Conservation (phyloP, 805 yeast species). For the Ogataea haglerorum region DNA sequence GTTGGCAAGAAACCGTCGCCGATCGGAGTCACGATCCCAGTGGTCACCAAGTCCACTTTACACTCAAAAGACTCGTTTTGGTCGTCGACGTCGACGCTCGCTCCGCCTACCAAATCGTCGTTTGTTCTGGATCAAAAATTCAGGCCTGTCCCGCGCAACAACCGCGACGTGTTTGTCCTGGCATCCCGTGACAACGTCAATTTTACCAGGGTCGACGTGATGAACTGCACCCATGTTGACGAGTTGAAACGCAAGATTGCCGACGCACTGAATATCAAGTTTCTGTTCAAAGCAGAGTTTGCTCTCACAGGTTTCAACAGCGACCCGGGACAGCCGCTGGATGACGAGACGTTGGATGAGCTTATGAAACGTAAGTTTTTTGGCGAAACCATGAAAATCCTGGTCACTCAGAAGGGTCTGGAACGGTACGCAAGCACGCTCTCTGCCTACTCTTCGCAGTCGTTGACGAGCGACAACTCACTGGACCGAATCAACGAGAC, state of each 20-base stretch:
- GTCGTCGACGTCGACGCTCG: conserved; percentile 5
- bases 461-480: conserved; percentile 44
- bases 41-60: conserved; percentile 28
- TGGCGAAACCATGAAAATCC: conserved; percentile 24
- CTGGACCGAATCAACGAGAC: conserved; percentile 49
- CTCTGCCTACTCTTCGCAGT: conserved; percentile 52
- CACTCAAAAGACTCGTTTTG: conserved; percentile 15
- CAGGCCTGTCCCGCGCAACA: conserved; percentile 34
- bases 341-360: conserved; percentile 43
- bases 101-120: conserved; percentile 1
- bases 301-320: conserved; percentile 70
- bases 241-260: conserved; percentile 41
- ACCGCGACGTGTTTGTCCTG: conserved; percentile 41
- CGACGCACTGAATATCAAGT: conserved; percentile 30
- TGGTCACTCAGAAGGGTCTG: conserved; percentile 14
- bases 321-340: conserved; percentile 52
- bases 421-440: conserved; percentile 1
- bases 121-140: conserved; percentile 33
- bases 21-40: conserved; percentile 33
- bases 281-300: conserved; percentile 21
- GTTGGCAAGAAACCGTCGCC: conserved; percentile 35
- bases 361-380: conserved; percentile 36
- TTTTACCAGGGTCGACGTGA: conserved; percentile 49
- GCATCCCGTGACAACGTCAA: conserved; percentile 60
- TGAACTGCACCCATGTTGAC: conserved; percentile 27